phyloP scores from a whole-genome alignment of 768 basidiomycete genomes.

The Collybiopsis confluens region DNA sequence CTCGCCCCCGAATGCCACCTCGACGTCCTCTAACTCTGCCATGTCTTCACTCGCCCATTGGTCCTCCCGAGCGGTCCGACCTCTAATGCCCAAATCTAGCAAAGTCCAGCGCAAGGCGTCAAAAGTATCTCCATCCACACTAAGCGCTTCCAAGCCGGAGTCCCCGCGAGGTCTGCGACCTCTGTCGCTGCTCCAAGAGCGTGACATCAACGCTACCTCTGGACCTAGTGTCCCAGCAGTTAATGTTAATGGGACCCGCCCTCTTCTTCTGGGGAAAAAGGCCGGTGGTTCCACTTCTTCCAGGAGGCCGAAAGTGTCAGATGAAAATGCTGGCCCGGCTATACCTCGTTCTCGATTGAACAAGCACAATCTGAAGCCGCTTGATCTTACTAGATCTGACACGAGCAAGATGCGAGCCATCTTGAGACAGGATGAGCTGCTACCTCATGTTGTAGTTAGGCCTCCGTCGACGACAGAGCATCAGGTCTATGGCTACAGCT shows the following conservation, averaged over 20 bases:
- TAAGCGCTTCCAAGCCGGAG: constrained; percentile 27
- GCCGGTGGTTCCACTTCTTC: constrained; percentile 29
- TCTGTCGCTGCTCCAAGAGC: constrained; percentile 60
- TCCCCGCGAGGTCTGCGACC: constrained; percentile 51
- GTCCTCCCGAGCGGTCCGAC: constrained; percentile 47
- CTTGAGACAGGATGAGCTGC: constrained; percentile 49
- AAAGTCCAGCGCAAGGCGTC: constrained; percentile 43
- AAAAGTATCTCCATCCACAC: constrained; percentile 19
- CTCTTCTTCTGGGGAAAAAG: constrained; percentile 56
- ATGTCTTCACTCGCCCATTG: constrained; percentile 39
- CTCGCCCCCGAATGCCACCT: constrained; percentile 17
- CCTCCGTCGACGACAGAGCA: constrained; percentile 53
- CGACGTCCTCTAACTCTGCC: constrained; percentile 25
- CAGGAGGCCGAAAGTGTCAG: constrained; percentile 26
- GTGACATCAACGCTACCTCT: constrained; percentile 35
- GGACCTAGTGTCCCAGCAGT: constrained; percentile 14
- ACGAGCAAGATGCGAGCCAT: constrained; percentile 58
- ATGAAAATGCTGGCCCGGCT: constrained; percentile 31
- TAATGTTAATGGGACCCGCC: constrained; percentile 37
- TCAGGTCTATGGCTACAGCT: constrained; percentile 38
- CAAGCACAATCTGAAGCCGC: constrained; percentile 48
- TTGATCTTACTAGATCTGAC: constrained; percentile 58
- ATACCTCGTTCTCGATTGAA: constrained; percentile 25
- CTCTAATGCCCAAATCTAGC: constrained; percentile 49
- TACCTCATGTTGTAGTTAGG: constrained; percentile 59